These are phyloP conservation scores for Dipteronia dyeriana DNA, from an alignment of 345 rosid genomes.

Conservation along the genomic window DNA sequence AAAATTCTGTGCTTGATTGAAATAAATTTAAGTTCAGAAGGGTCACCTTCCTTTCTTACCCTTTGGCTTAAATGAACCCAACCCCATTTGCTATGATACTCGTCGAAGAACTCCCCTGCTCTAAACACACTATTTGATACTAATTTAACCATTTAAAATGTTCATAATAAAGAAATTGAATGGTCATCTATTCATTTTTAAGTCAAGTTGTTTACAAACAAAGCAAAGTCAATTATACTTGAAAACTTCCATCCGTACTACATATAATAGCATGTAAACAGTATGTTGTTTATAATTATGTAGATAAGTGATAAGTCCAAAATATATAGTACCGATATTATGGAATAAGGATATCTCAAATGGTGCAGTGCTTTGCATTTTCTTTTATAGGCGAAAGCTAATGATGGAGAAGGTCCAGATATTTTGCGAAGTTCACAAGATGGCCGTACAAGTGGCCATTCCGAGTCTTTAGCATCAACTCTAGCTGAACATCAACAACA, in stretches of 20 bases:
- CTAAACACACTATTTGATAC: not conserved
- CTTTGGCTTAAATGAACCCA: not conserved
- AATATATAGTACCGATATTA: not conserved
- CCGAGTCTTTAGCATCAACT: constrained; percentile 88
- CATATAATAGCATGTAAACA: not conserved
- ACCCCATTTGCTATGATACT: not conserved
- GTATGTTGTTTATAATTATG: not conserved
- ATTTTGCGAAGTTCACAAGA: constrained; percentile 73
- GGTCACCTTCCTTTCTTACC: not conserved
- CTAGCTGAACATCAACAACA: constrained; percentile 97
- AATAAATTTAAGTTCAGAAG: not conserved
- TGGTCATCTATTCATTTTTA: not conserved
- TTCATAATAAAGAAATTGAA: not conserved
- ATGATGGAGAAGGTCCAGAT: constrained; percentile 99
- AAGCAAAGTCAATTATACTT: not conserved
- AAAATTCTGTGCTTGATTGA: not conserved
- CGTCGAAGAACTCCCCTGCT: not conserved
- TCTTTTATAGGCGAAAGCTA: constrained; percentile 81
- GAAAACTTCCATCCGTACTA: not conserved
- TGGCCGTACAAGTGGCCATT: constrained; percentile 83
- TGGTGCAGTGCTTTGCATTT: constrained; percentile 12
- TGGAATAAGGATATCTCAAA: constrained; percentile 8
- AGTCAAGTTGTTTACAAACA: not conserved
- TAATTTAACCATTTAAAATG: not conserved
- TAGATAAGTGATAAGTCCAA: not conserved